Evolutionary conservation across 441 rosid genomes (phyloP), one percentile per base, ranked within the genome.

Genomic region (Viola pubescens): DNA sequence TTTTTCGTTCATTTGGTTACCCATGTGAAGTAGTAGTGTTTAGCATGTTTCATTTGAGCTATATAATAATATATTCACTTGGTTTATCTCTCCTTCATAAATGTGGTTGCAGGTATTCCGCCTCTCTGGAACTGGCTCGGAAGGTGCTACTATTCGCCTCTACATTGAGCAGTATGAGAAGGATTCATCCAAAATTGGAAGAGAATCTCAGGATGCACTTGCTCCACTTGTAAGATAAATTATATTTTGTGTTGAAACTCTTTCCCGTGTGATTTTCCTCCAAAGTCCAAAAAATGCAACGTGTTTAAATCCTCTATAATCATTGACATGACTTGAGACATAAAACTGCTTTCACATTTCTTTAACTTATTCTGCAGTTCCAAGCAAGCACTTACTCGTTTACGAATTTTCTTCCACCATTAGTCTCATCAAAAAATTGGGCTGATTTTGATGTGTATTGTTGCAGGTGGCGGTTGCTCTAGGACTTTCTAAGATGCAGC

Each of bases 101-200:
- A 39, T 39, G 42, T 60, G 37, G 13, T 12, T 62, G 65, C 80
- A 94, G 97, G 77, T 94, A 53, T 94, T 90, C 91, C 96, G 97
- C 62, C 94, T 94, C 40, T 94, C 97, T 0, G 99, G 99, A 75
- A 94, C 97, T 9, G 99, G 99, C 43, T 94, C 99, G 38, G 99
- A 82, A 76, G 99, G 99, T 63, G 99, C 96, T 70, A 90, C 99
- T 2, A 90, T 94, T 79, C 77, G 97, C 34, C 95, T 94, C 38
- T 94, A 94, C 78, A 88, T 94, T 44, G 99, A 94, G 72, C 96
- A 88, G 66, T 94, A 90, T 44, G 96, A 90, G 81, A 88, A 88
- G 76, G 94, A 94, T 82, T 65, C 97, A 49, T 80, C 88, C 5
- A 88, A 90, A 77, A 90, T 47, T 5, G 96, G 97, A 14, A 79